Base-by-base conservation (phyloP, 345 rosid species). In the Clarkia xantiana region DNA sequence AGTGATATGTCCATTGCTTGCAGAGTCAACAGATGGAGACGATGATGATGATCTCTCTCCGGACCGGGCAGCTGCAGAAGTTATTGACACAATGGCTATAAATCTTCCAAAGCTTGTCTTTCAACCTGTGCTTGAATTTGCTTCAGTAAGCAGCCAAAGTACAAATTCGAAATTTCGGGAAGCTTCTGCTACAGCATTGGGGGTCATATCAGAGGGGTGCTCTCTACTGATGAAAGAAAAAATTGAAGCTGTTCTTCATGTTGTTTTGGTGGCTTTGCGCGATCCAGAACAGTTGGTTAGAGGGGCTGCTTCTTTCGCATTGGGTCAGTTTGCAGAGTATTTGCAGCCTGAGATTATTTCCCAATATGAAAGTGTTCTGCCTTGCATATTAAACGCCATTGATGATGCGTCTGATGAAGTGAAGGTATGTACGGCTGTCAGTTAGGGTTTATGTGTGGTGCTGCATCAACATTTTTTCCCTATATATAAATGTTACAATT, bases 61-160 rank as follows among this genome's bases (percentile, higher is more conserved):
- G 43, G 99, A 93, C 70, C 82, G 95, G 56, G 96, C 99, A 59
- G 96, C 99, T 71, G 99, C 99, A n/a, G 99, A 93, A 78, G 99
- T 93, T 72, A 84, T 93, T 68, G 99, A 93, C 64, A 93, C 99
- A 6, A 76, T 87, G 78, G 86, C 99, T 55, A 56, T 87, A 77
- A 87, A 75, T 75, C 81, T 93, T 52, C 73, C 99, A 22, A 93
- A 84, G 65, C 96, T 76, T 54, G 91, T 93, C 1, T 87, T 84
- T 48, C 77, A 64, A 41, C 79, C 89, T 50, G 84, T 84, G 63
- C 54, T 73, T 42, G 95, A 93, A 67, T 93, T 93, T 69, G 77
- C 99, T 65, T 87, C 95, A 46, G 0, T 84, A 55, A 76, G 84
- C 66, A 58, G 74, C 73, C 95, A 79, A 58, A 77, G 63, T 63